Evolutionary conservation across 1,284 basidiomycete genomes (phyloP).

Genomic region (Austroboletus novae-zelandiae): DNA sequence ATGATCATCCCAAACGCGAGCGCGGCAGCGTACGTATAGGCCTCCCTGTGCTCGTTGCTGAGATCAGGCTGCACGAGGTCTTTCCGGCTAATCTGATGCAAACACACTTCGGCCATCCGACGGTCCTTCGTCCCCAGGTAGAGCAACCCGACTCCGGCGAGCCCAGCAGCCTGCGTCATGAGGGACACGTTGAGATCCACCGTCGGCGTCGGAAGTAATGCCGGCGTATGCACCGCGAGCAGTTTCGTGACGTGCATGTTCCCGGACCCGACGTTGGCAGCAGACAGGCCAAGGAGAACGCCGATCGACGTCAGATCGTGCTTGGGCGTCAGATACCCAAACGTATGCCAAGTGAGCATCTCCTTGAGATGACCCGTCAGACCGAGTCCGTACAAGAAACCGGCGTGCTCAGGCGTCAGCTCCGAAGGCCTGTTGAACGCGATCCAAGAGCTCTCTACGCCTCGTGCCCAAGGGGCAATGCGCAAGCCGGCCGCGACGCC

Average conservation of each 20-base stretch:
- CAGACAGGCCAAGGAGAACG: conserved; percentile 87
- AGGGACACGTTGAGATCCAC: conserved; percentile 90
- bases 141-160: conserved; percentile 87
- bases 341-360: conserved; percentile 87
- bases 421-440: conserved; percentile 88
- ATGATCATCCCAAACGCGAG: conserved; percentile 95
- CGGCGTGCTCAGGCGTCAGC: conserved; percentile 88
- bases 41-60: conserved; percentile 84
- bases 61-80: conserved; percentile 80
- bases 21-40: conserved; percentile 88
- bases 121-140: conserved; percentile 88
- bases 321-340: conserved; percentile 91
- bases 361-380: conserved; percentile 86
- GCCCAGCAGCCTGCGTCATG: conserved; percentile 86
- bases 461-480: conserved; percentile 72
- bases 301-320: conserved; percentile 95
- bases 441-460: conserved; percentile 90
- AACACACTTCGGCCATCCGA: conserved; percentile 89
- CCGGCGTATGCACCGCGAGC: conserved; percentile 90
- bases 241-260: conserved; percentile 89
- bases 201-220: conserved; percentile 82
- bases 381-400: conserved; percentile 91
- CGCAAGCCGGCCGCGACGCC: conserved; percentile 91
- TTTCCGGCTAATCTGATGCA: conserved; percentile 78
- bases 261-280: conserved; percentile 86